Conservation (phyloP, 225 moss, liverwort and hornwort species). For the Asterella californica region DNA sequence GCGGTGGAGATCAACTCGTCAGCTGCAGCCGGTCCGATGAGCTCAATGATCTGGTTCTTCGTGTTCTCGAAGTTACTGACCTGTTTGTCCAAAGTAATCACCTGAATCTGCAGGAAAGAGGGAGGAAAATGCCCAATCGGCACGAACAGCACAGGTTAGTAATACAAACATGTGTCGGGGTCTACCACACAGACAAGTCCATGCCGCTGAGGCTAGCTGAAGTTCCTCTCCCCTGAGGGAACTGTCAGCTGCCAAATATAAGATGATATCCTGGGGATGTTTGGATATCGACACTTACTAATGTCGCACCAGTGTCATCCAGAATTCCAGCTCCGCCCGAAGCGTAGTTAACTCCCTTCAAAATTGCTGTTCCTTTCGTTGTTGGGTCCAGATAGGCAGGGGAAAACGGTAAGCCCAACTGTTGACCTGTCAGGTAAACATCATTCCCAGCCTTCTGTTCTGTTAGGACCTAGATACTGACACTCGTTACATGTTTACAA, state of each 20-base stretch:
- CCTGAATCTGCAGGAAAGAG: conserved; percentile 46
- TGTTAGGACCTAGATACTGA: not conserved
- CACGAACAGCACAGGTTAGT: not conserved
- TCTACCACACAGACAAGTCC: not conserved
- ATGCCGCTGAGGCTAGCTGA: not conserved
- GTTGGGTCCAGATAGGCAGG: conserved; percentile 51
- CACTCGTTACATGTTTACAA: not conserved
- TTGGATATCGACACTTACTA: conserved; percentile 37
- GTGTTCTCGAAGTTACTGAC: conserved; percentile 43
- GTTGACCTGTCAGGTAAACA: conserved; percentile 39
- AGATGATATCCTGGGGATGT: not conserved
- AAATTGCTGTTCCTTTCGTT: conserved; percentile 37
- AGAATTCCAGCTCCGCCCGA: conserved; percentile 64
- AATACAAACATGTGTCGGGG: not conserved
- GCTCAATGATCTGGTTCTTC: conserved; percentile 34
- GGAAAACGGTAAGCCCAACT: conserved; percentile 42
- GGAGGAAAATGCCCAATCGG: too few relatives aligned
- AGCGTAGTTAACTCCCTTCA: conserved; percentile 62
- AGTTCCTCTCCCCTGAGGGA: too few relatives aligned
- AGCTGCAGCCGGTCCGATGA: conserved; percentile 40
- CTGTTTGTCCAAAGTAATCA: conserved; percentile 54
- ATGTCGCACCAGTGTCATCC: conserved; percentile 50
- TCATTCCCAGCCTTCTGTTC: too few relatives aligned
- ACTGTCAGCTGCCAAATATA: too few relatives aligned
- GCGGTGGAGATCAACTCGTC: conserved; percentile 32